Percentiles rank a stretch among this genome's conserved stretches.
Conservation (phyloP, 2,329 filamentous ascomycete species). For the Alternaria brassicae region DNA sequence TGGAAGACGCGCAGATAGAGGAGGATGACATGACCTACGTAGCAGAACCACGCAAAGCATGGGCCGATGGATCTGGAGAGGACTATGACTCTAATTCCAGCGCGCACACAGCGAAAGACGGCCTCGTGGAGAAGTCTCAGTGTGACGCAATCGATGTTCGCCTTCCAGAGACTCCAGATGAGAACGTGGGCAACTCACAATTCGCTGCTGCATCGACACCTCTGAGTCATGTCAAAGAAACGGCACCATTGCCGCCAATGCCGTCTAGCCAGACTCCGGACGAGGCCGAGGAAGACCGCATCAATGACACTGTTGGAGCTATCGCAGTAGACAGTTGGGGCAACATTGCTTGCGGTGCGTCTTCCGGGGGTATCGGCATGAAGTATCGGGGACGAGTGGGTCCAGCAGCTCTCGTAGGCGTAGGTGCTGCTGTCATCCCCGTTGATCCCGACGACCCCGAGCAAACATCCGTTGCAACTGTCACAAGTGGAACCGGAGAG, state of each 20-base stretch:
- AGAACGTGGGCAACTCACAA: conserved; percentile 1
- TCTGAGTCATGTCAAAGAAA: conserved; percentile 22
- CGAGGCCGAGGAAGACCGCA: conserved; percentile 60
- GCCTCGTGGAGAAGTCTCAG: conserved; percentile 21
- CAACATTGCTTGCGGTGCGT: conserved; percentile 91
- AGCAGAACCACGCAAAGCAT: conserved; percentile 27
- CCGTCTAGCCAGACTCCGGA: conserved; percentile 3
- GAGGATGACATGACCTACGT: conserved; percentile 23
- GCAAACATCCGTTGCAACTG: conserved; percentile 75
- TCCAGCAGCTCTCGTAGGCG: conserved; percentile 88
- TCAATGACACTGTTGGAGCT: conserved; percentile 94
- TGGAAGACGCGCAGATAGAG: conserved; percentile 35
- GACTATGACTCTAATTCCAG: conserved; percentile 38
- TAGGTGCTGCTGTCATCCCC: conserved; percentile 90
- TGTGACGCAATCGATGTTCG: conserved; percentile 8
- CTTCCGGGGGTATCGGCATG: conserved; percentile 98
- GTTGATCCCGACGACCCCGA: conserved; percentile 73
- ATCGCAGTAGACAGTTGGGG: conserved; percentile 89
- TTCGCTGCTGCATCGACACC: conserved; percentile 16
- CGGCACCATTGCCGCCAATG: conserved; percentile 12
- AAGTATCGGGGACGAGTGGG: conserved; percentile 92
- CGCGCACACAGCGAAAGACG: conserved; percentile 32
- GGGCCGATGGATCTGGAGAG: conserved; percentile 51
- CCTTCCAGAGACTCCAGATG: conserved; percentile 10
- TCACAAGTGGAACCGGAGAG: conserved; percentile 94